Base-by-base conservation (phyloP, 208 protist genomes). In the Crithidia acanthocephali region DNA sequence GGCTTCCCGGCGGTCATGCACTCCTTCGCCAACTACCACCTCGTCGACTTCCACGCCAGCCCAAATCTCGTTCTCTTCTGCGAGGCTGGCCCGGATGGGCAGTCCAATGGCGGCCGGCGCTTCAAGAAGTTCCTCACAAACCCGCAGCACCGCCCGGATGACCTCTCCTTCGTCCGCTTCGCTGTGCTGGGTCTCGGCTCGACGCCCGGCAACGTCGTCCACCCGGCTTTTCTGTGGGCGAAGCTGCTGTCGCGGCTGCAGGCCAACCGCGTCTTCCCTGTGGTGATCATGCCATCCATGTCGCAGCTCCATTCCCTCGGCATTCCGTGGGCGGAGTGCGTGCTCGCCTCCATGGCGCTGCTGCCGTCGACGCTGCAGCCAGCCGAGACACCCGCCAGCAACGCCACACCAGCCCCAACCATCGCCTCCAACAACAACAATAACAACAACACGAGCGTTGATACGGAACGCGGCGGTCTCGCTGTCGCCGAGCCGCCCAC, bases 231-330 rank as follows among this genome's bases (percentile, higher is more conserved):
- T 45, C 10, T 62, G 13, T 82, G 72, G 73, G 51, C 80, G 1
- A 71, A 62, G 42, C 25, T 81, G 55, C 65, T 89, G 15, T 62
- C 56, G 2, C 65, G 72, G 0, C 56, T 89, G 56, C 84, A 89
- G 55, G 84, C 77, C 1, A 89, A 40, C 33, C 73, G 84, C 44
- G 80, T 89, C n/a, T 82, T 89, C 50, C 84, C 84, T 10, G 79
- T 85, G 25, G 48, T 76, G n/a, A 67, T 79, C 8, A 84, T 89
- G 80, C 55, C 66, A 13, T 82, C 72, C 44, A 73, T 89, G 70
- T 89, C 84, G 27, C 76, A 79, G 68, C 40, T 86, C 50, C 78
- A 84, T 68, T 77, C 73, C 27, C 59, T 84, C 27, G 84, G 77
- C 30, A 68, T 86, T 47, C 84, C 84, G 18, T 89, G 84, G 84